Percentiles rank a stretch among this genome's conserved stretches.
These are phyloP conservation scores for Aspergillus alliaceus DNA, from an alignment of 2,329 filamentous ascomycete genomes.

Conservation along the genomic window DNA sequence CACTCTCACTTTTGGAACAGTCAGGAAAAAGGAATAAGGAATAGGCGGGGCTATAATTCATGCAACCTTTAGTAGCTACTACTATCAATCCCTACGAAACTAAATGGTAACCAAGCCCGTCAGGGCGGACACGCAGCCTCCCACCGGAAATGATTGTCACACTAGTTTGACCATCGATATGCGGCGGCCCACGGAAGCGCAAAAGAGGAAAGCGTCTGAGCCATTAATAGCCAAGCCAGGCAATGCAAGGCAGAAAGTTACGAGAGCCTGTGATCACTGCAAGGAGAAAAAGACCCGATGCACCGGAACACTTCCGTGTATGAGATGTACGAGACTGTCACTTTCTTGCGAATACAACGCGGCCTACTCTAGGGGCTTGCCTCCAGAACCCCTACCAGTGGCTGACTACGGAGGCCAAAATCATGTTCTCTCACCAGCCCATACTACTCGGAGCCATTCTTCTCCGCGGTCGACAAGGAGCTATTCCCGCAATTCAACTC, in stretches of 20 bases:
- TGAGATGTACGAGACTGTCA: constrained; percentile 33
- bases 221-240: constrained; percentile 16
- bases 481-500: not conserved
- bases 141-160: constrained; percentile 4
- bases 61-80: not conserved
- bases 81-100: not conserved
- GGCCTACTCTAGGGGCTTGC: constrained; percentile 37
- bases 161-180: constrained; percentile 4
- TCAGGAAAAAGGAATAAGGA: not conserved
- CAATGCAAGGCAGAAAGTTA: constrained; percentile 36
- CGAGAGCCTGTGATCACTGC: constrained; percentile 40
- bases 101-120: constrained; percentile 6
- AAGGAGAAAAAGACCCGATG: constrained; percentile 41
- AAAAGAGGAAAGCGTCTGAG: constrained; percentile 33
- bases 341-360: constrained; percentile 37
- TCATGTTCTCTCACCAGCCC: constrained; percentile 1
- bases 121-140: constrained; percentile 1
- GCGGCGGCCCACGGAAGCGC: constrained; percentile 6
- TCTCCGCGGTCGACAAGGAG: constrained; percentile 6
- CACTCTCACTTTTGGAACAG: too few species aligned
- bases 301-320: constrained; percentile 38
- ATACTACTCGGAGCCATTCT: not conserved
- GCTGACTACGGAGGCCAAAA: constrained; percentile 8
- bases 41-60: not conserved
- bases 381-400: constrained; percentile 32